Conservation (phyloP, 371 early-diverging fungal genomes). For the Blakeslea trispora region DNA sequence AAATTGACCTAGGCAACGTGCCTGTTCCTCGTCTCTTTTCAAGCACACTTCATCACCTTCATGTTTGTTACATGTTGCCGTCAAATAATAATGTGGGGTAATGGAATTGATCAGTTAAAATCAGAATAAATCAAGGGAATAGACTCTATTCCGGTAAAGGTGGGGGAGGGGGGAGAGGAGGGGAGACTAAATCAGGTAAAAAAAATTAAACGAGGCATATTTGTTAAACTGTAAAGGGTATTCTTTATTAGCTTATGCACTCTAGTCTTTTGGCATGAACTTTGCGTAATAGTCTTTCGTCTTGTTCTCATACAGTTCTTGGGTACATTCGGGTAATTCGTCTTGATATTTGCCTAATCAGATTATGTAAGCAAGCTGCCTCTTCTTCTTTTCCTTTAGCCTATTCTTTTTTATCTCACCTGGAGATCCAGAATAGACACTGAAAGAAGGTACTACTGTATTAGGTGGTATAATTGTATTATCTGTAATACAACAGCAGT, state of each 20-base stretch:
- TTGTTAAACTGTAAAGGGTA: slow-evolving; percentile 1
- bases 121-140: background rate
- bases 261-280: slow-evolving; percentile 61
- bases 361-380: background rate
- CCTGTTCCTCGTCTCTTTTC: too few species aligned
- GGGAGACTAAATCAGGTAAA: background rate
- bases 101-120: background rate
- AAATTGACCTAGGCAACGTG: background rate
- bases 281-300: slow-evolving; percentile 81
- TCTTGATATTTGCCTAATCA: slow-evolving; percentile 63
- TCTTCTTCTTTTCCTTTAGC: background rate
- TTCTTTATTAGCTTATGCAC: background rate
- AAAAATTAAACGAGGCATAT: background rate
- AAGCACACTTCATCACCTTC: too few species aligned
- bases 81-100: background rate
- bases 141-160: too few species aligned
- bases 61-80: too few species aligned
- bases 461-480: slow-evolving; percentile 91
- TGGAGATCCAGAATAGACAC: slow-evolving; percentile 82
- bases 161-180: too few species aligned
- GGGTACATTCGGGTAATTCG: slow-evolving; percentile 84
- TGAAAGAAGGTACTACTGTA: slow-evolving; percentile 89
- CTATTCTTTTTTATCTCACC: slow-evolving; percentile 40
- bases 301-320: slow-evolving; percentile 72
- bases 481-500: slow-evolving; percentile 88